phyloP scores from a whole-genome alignment of 306 rosid genomes.

The Acacia acuminata region DNA sequence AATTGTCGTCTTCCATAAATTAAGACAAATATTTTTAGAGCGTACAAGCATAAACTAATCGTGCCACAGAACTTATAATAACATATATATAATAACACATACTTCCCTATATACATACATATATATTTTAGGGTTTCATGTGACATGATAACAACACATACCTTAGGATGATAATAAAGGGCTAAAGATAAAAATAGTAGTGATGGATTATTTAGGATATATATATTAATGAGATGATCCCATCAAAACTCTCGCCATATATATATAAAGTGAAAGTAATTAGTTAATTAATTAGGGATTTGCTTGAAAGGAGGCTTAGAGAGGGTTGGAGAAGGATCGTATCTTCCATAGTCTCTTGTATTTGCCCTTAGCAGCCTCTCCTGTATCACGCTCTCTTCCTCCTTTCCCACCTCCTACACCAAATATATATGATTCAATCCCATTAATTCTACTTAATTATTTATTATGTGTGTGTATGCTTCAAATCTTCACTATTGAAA shows the following conservation, averaged over 20 bases:
- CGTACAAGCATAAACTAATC: not conserved
- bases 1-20: not conserved
- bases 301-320: slow-evolving; percentile 97
- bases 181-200: not conserved
- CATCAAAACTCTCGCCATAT: not conserved
- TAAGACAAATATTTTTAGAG: not conserved
- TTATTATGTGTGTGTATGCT: not conserved
- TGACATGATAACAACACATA: slow-evolving; percentile 7
- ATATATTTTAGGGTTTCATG: slow-evolving; percentile 17
- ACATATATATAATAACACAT: not conserved
- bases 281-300: slow-evolving; percentile 53
- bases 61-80: not conserved
- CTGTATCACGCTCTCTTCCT: slow-evolving; percentile 48
- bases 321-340: slow-evolving; percentile 84
- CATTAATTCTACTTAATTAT: not conserved
- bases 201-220: slow-evolving; percentile 31
- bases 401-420: slow-evolving; percentile 28
- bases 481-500: not conserved
- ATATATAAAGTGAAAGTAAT: not conserved
- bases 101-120: not conserved
- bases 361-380: slow-evolving; percentile 82
- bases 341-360: slow-evolving; percentile 84
- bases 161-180: not conserved
- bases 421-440: not conserved
- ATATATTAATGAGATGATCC: not conserved